Conservation (phyloP, 805 yeast genomes). For the Jamesozyma piceae region DNA sequence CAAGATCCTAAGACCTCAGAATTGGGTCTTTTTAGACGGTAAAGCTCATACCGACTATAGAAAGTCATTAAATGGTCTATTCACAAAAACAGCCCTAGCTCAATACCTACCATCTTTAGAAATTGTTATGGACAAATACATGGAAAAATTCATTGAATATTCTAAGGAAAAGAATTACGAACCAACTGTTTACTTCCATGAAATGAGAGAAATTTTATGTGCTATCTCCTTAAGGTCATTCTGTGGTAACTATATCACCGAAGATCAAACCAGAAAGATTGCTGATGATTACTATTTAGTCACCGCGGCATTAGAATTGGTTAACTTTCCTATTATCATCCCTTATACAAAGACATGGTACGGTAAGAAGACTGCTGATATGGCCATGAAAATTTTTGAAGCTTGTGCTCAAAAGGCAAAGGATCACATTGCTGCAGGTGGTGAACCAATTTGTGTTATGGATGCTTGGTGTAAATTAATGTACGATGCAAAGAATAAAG, state of each 20-base stretch:
- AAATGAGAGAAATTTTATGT: constrained; percentile 92
- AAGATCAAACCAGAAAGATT: constrained; percentile 75
- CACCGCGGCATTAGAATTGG: constrained; percentile 94
- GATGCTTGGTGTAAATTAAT: constrained; percentile 89
- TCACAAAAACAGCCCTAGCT: constrained; percentile 74
- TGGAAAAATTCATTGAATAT: constrained; percentile 51
- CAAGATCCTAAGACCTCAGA: constrained; percentile 86
- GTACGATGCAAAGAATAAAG: constrained; percentile 51
- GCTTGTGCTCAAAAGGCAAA: constrained; percentile 84
- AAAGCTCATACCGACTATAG: constrained; percentile 92
- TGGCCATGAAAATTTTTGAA: constrained; percentile 87
- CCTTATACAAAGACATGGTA: constrained; percentile 98
- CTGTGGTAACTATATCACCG: constrained; percentile 91
- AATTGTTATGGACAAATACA: constrained; percentile 70
- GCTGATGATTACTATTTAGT: constrained; percentile 89
- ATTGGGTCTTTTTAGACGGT: constrained; percentile 97
- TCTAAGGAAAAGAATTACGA: constrained; percentile 44
- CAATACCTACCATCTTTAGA: constrained; percentile 81
- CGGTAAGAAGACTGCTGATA: constrained; percentile 87
- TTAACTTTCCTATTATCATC: constrained; percentile 91
- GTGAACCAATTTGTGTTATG: constrained; percentile 78
- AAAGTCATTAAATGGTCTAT: constrained; percentile 79
- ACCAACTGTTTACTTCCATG: constrained; percentile 76
- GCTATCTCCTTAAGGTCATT: constrained; percentile 88
- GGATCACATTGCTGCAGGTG: constrained; percentile 65